A percentile compares a stretch with the other conserved stretches of the same genome.
Evolutionary conservation across 2,329 filamentous ascomycete genomes (phyloP).

Genomic region (Coleophoma crateriformis): DNA sequence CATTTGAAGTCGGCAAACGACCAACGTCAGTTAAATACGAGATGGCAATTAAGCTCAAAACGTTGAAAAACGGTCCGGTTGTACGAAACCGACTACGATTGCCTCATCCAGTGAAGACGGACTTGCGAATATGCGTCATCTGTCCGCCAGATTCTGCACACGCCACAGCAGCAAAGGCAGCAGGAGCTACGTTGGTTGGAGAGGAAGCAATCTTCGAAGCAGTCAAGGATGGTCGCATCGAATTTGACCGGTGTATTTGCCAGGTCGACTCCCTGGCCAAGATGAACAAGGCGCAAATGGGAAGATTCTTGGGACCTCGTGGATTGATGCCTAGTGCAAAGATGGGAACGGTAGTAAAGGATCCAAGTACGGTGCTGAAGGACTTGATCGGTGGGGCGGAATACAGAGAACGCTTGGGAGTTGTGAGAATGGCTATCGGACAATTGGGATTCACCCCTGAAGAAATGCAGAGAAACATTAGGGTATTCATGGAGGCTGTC

Average conservation of each 20-base stretch:
- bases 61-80: conserved; percentile 78
- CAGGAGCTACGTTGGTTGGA: conserved; percentile 78
- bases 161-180: conserved; percentile 66
- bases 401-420: conserved; percentile 81
- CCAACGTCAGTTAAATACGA: conserved; percentile 81
- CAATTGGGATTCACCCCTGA: conserved; percentile 86
- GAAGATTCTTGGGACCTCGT: conserved; percentile 76
- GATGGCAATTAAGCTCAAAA: conserved; percentile 74
- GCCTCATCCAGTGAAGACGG: conserved; percentile 84
- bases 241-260: conserved; percentile 87
- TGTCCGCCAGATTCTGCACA: conserved; percentile 74
- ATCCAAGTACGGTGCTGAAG: conserved; percentile 68
- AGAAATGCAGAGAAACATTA: conserved; percentile 79
- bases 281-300: conserved; percentile 75
- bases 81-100: conserved; percentile 84
- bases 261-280: conserved; percentile 73
- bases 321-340: conserved; percentile 91
- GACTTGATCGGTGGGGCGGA: conserved; percentile 80
- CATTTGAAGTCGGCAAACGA: conserved; percentile 81
- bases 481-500: conserved; percentile 66
- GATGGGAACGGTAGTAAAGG: conserved; percentile 80
- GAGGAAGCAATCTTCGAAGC: conserved; percentile 80
- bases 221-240: conserved; percentile 66
- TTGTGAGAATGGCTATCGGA: conserved; percentile 84
- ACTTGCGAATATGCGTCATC: conserved; percentile 85